phyloP scores from a whole-genome alignment of 148 eudicot species.

The Polygonum maritimum region DNA sequence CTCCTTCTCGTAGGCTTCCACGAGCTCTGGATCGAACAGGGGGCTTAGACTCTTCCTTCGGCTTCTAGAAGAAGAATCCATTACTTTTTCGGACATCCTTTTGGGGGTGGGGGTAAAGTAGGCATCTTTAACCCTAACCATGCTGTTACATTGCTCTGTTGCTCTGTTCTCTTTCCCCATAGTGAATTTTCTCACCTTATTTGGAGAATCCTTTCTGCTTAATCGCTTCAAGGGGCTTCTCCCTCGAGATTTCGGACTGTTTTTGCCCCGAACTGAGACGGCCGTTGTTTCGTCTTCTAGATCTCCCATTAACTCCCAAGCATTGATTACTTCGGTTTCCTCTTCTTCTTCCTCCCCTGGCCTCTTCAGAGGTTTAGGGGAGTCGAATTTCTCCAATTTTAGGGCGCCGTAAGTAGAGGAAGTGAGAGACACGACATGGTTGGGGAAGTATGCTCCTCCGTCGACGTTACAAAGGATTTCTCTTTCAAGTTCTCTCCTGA shows the following conservation, averaged over 20 bases:
- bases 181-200: neutral
- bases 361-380: neutral
- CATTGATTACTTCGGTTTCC: constrained; percentile 57
- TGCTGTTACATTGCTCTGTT: neutral
- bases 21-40: constrained; percentile 58
- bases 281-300: constrained; percentile 49
- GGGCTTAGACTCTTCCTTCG: constrained; percentile 55
- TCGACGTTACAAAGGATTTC: constrained; percentile 18
- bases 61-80: constrained; percentile 10
- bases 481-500: constrained; percentile 32
- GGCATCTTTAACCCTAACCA: neutral
- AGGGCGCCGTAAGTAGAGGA: constrained; percentile 79
- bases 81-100: constrained; percentile 17
- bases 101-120: constrained; percentile 5
- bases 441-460: constrained; percentile 21
- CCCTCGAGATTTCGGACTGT: constrained; percentile 24
- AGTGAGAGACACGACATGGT: constrained; percentile 79
- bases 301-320: constrained; percentile 86
- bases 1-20: constrained; percentile 40
- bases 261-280: constrained; percentile 20
- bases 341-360: constrained; percentile 10
- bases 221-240: constrained; percentile 6
- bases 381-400: constrained; percentile 35
- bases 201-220: neutral
- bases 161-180: constrained; percentile 7